Base-by-base conservation (phyloP, 441 rosid species). In the Viola pubescens region DNA sequence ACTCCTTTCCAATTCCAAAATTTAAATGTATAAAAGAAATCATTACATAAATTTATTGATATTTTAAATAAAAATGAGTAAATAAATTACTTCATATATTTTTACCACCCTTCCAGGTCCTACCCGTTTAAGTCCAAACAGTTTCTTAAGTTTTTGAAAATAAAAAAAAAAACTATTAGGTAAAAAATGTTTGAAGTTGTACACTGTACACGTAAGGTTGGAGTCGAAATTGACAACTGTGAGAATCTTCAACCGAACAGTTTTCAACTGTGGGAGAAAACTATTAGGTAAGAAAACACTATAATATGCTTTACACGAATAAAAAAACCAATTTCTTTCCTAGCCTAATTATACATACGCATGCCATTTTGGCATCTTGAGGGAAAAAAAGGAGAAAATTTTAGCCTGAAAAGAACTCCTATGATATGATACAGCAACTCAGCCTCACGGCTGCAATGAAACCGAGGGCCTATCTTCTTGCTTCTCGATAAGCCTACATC, bases 401-500 rank as follows among this genome's bases (percentile, higher is more conserved):
- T 26, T 54, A 46, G 62, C 34, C 56, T 52, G 51, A 47, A 44
- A 70, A 38, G 19, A 44, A 16, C 51, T 19, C 19, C 19, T 26
- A 26, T 26, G 34, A 26, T 26, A 37, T 50, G 48, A 48, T 14
- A 43, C 19, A 53, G 37, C 55, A n/a, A 47, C 47, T 51, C 52
- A 64, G 56, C 42, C 62, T 72, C 69, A 79, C 7, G 72, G 79
- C 66, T 62, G 73, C 5, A 81, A 78, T 58, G 90, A 83, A 60
- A 76, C 82, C 11, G 94, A 76, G 43, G 88, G 92, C 60, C 80
- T 77, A 63, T 73, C 79, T 61, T 83, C 94, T 75, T 81, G 80
- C 58, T 76, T 84, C 71, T 83, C 96, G 3, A 69, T 70, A 40
- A 78, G 64, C 56, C 70, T 75, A 60, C 82, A 76, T 78, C 95